phyloP scores from a whole-genome alignment of 139 green algal genomes.

The Nannochloris sp. region DNA sequence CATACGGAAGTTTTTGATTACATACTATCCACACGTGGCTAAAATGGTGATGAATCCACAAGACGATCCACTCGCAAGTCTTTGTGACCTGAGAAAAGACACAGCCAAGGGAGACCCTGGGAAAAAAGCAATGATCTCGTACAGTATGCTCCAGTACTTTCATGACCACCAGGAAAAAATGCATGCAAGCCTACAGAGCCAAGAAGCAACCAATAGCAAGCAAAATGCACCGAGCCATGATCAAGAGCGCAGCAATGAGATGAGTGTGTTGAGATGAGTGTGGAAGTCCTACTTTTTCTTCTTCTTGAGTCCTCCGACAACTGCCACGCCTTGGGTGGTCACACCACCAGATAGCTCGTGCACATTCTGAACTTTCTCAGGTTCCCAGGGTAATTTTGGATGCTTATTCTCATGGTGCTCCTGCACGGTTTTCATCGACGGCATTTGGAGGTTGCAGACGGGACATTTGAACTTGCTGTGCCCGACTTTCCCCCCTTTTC shows the following conservation, averaged over 20 bases:
- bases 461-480: slow-evolving; percentile 63
- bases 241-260: not conserved
- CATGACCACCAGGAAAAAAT: not conserved
- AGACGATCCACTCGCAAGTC: no score
- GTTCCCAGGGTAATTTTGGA: slow-evolving; percentile 9
- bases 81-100: not conserved
- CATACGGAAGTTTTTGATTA: not conserved
- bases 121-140: not conserved
- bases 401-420: slow-evolving; percentile 9
- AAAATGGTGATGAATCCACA: not conserved
- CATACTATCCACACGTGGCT: slow-evolving; percentile 3
- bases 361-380: slow-evolving; percentile 3
- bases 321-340: slow-evolving; percentile 2
- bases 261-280: no score
- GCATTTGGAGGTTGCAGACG: slow-evolving; percentile 3
- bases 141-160: not conserved
- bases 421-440: slow-evolving; percentile 7
- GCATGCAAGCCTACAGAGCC: not conserved
- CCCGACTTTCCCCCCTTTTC: slow-evolving; percentile 55
- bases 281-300: not conserved
- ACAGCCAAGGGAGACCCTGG: not conserved
- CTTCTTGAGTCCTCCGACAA: not conserved
- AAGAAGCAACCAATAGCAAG: not conserved
- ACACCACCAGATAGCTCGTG: slow-evolving; percentile 4
- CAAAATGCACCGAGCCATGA: not conserved